Conservation (phyloP, 805 yeast genomes). For the Nakazawaea ambrosiae region DNA sequence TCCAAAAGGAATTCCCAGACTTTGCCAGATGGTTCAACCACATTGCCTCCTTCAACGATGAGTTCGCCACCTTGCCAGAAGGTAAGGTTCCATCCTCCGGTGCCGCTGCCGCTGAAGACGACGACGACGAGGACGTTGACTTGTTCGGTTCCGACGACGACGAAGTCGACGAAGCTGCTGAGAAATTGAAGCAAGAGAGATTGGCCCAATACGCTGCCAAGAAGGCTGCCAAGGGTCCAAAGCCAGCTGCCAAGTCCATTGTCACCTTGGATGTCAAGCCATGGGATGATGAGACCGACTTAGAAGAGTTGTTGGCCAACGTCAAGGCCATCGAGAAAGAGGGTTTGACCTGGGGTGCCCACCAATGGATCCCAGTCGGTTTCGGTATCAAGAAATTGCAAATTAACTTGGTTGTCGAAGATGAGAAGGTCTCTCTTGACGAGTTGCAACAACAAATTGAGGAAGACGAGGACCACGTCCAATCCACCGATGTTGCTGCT, state of each 20-base stretch:
- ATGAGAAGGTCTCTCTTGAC: constrained; percentile 88
- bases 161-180: constrained; percentile 95
- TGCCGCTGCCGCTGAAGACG: constrained; percentile 54
- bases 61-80: constrained; percentile 77
- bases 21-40: constrained; percentile 99
- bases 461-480: constrained; percentile 98
- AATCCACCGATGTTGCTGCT: constrained; percentile 98
- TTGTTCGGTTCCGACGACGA: constrained; percentile 89
- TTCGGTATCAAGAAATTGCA: constrained; percentile 99
- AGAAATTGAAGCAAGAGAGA: constrained; percentile 95
- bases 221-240: constrained; percentile 96
- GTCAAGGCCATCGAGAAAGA: constrained; percentile 83
- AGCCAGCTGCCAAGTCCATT: constrained; percentile 97
- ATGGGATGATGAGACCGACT: constrained; percentile 99
- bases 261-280: constrained; percentile 98
- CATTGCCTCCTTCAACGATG: constrained; percentile 88
- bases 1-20: constrained; percentile 86
- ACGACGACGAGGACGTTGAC: constrained; percentile 89
- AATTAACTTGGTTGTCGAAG: constrained; percentile 97
- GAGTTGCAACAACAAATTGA: constrained; percentile 73
- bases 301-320: constrained; percentile 79
- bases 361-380: constrained; percentile 94
- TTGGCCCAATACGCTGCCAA: constrained; percentile 95
- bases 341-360: constrained; percentile 98
- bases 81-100: constrained; percentile 54